Evolutionary conservation across 805 yeast genomes (phyloP).

Genomic region (Scheffersomyces stipitis): DNA sequence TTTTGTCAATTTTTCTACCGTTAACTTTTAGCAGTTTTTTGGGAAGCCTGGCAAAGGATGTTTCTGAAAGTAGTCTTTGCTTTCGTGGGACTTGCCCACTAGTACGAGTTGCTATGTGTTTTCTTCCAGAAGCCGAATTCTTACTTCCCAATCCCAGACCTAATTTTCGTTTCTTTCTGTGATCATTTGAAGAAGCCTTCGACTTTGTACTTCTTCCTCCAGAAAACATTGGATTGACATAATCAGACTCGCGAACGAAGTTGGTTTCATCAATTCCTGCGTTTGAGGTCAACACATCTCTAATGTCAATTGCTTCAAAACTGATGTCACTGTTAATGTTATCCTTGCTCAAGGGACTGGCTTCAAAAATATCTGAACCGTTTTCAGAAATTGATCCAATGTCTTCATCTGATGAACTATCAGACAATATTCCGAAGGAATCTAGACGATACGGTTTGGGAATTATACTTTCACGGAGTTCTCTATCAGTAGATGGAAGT

Average conservation of each 20-base stretch:
- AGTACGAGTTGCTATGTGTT: too few relatives aligned
- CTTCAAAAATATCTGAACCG: neutral
- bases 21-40: neutral
- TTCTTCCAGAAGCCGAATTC: too few relatives aligned
- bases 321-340: neutral
- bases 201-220: neutral
- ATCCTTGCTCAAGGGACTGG: neutral
- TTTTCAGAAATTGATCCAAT: conserved; percentile 1
- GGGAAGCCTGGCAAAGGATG: neutral
- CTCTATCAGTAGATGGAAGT: neutral
- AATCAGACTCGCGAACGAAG: conserved; percentile 15
- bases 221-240: conserved; percentile 18
- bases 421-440: conserved; percentile 9
- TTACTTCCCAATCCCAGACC: too few relatives aligned
- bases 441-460: neutral
- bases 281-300: neutral
- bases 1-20: neutral
- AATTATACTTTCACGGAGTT: neutral
- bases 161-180: too few relatives aligned
- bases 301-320: conserved; percentile 1
- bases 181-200: neutral
- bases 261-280: conserved; percentile 5
- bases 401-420: conserved; percentile 6
- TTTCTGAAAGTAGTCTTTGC: neutral
- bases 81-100: too few relatives aligned